A percentile compares a stretch with the other conserved stretches of the same genome.
Evolutionary conservation across 805 yeast species (phyloP).

Genomic region (Myxozyma lipomycoides): DNA sequence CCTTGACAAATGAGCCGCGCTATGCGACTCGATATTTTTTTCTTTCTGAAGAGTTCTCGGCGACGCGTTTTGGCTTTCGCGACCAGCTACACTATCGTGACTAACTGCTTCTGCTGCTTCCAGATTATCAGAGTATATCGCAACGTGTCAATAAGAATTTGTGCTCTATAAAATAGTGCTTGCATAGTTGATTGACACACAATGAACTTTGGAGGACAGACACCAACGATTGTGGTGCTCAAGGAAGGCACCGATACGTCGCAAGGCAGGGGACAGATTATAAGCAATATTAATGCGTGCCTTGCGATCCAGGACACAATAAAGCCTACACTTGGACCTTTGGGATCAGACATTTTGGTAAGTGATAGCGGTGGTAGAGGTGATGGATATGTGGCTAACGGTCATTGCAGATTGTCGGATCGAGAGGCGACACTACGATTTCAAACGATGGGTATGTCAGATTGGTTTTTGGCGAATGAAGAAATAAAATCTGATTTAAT

Average conservation of each 20-base stretch:
- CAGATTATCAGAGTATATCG: no score
- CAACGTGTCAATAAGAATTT: no score
- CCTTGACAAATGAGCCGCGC: no score
- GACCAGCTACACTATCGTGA: no score
- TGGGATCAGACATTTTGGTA: constrained; percentile 85
- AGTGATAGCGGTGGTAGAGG: constrained; percentile 1
- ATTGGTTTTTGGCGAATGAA: background rate
- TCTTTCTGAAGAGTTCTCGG: no score
- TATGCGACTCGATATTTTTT: no score
- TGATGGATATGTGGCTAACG: background rate
- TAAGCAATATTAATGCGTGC: constrained; percentile 95
- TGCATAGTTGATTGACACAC: no score
- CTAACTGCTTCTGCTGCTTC: no score
- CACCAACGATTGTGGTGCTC: constrained; percentile 96
- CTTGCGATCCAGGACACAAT: constrained; percentile 94
- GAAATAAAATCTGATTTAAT: background rate
- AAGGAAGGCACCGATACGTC: constrained; percentile 97
- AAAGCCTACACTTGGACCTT: constrained; percentile 92
- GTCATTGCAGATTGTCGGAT: constrained; percentile 54
- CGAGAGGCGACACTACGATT: constrained; percentile 83
- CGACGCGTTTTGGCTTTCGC: no score
- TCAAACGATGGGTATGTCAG: constrained; percentile 74
- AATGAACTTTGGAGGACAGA: constrained; percentile 88
- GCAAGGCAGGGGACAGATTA: constrained; percentile 94
- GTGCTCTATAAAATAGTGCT: no score